Evolutionary conservation across 306 rosid genomes (phyloP).

Genomic region (Geum urbanum): DNA sequence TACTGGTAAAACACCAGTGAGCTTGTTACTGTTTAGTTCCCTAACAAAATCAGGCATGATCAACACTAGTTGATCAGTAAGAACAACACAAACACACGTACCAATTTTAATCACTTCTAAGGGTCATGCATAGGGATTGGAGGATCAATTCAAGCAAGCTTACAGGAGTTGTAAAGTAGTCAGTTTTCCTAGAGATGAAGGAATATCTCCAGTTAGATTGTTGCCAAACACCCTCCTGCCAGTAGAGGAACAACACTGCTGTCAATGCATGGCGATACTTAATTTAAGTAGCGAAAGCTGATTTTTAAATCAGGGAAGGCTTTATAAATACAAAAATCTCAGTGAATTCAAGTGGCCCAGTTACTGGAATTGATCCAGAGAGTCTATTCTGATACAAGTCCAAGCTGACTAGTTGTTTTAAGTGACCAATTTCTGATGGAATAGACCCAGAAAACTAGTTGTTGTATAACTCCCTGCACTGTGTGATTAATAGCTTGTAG

Average conservation of each 20-base stretch:
- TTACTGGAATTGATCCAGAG: conserved; percentile 13
- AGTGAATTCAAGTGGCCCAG: conserved; percentile 24
- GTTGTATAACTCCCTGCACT: conserved; percentile 15
- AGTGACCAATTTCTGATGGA: conserved; percentile 23
- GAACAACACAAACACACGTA: not conserved
- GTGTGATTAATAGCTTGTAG: not conserved
- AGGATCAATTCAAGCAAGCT: too few species aligned
- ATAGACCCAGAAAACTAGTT: conserved; percentile 27
- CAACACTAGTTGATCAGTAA: not conserved
- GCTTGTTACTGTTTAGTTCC: conserved; percentile 23
- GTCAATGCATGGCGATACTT: not conserved
- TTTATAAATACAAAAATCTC: conserved; percentile 18
- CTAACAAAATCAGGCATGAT: conserved; percentile 6
- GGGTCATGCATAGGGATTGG: not conserved
- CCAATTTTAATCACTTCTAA: not conserved
- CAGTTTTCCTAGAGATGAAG: conserved; percentile 27
- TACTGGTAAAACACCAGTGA: conserved; percentile 17
- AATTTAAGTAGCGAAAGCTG: not conserved
- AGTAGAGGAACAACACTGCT: not conserved
- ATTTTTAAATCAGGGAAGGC: not conserved
- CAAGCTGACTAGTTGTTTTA: conserved; percentile 16
- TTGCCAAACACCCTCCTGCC: conserved; percentile 23
- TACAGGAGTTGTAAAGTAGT: conserved; percentile 17
- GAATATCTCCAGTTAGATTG: conserved; percentile 21
- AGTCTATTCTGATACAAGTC: conserved; percentile 18